These are phyloP conservation scores for Cyberlindnera galapagoensis DNA, from an alignment of 805 yeast genomes.

Conservation along the genomic window DNA sequence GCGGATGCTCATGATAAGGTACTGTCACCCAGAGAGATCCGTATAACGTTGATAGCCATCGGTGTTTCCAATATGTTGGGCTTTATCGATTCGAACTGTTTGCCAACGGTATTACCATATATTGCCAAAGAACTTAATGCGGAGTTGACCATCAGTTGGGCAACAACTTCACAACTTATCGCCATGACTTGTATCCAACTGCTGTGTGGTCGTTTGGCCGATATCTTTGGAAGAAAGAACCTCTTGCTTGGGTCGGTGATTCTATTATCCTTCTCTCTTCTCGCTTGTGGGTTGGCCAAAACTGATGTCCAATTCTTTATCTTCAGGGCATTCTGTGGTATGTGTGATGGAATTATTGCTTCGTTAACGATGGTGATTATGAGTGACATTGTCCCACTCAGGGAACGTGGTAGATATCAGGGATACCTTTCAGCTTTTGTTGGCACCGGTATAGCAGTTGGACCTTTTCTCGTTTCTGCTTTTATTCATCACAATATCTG, in stretches of 20 bases:
- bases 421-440: conserved; percentile 47
- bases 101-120: conserved; percentile 25
- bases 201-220: conserved; percentile 48
- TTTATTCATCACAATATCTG: conserved; percentile 30
- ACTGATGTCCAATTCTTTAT: conserved; percentile 44
- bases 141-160: conserved; percentile 48
- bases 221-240: conserved; percentile 48
- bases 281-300: conserved; percentile 46
- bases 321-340: conserved; percentile 51
- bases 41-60: conserved; percentile 13
- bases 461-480: conserved; percentile 39
- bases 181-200: conserved; percentile 50
- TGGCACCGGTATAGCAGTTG: conserved; percentile 42
- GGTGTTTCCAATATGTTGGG: conserved; percentile 15
- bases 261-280: conserved; percentile 37
- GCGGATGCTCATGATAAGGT: conserved; percentile 17
- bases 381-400: conserved; percentile 47
- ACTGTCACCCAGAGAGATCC: conserved; percentile 8
- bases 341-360: conserved; percentile 48
- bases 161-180: conserved; percentile 47
- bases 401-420: conserved; percentile 50
- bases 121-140: conserved; percentile 45
- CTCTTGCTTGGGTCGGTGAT: conserved; percentile 35
- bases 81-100: conserved; percentile 16
- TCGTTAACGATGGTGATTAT: conserved; percentile 46